These are phyloP conservation scores for Scleroderma citrinum DNA, from an alignment of 768 basidiomycete genomes.

Conservation along the genomic window DNA sequence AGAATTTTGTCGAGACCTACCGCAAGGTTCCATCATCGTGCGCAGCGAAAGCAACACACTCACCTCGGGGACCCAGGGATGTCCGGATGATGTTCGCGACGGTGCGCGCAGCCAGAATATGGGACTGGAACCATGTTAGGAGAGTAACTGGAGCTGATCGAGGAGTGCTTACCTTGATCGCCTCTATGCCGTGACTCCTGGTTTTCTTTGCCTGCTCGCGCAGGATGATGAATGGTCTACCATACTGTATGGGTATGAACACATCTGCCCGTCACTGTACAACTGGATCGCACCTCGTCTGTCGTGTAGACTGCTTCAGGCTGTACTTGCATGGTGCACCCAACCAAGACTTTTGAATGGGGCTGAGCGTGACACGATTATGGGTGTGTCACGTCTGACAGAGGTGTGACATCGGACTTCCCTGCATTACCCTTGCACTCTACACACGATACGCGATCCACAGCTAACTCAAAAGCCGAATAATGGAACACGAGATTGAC, in stretches of 20 bases:
- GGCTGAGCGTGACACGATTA: slow-evolving; percentile 23
- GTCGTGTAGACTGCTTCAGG: slow-evolving; percentile 78
- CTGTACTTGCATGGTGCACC: slow-evolving; percentile 25
- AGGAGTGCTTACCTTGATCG: slow-evolving; percentile 73
- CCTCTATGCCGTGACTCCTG: slow-evolving; percentile 85
- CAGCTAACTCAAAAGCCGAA: slow-evolving; percentile 6
- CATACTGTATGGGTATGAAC: slow-evolving; percentile 52
- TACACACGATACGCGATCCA: slow-evolving; percentile 18
- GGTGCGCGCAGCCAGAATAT: slow-evolving; percentile 92
- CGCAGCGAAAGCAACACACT: slow-evolving; percentile 10
- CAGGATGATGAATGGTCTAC: slow-evolving; percentile 95
- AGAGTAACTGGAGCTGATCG: slow-evolving; percentile 1
- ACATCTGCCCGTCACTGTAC: background rate
- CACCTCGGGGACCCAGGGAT: slow-evolving; percentile 91
- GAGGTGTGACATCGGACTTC: slow-evolving; percentile 1
- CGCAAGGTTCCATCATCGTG: slow-evolving; percentile 7
- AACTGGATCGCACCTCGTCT: slow-evolving; percentile 58
- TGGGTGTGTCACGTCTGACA: slow-evolving; percentile 21
- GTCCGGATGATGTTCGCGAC: slow-evolving; percentile 94
- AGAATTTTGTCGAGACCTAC: slow-evolving; percentile 91
- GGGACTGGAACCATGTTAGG: slow-evolving; percentile 47
- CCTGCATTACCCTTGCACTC: slow-evolving; percentile 16
- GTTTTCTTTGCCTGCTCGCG: slow-evolving; percentile 92
- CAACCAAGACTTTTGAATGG: too few species aligned
- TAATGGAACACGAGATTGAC: slow-evolving; percentile 76